A percentile compares a stretch with the other conserved stretches of the same genome.
phyloP scores from a whole-genome alignment of 2,329 filamentous ascomycete species.

The Penicillium janthinellum region DNA sequence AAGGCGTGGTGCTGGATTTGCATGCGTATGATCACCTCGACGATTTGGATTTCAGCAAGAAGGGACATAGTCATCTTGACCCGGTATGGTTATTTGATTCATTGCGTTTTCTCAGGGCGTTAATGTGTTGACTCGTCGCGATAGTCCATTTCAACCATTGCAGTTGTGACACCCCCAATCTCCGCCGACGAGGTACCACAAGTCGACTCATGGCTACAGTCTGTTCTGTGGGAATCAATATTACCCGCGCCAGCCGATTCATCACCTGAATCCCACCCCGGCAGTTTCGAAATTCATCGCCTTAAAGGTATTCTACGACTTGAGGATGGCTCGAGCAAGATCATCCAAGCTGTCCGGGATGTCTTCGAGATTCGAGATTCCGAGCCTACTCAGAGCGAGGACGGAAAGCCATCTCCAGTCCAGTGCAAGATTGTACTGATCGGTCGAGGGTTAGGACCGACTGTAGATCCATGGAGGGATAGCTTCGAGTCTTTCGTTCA shows the following conservation, averaged over 20 bases:
- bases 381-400: constrained; percentile 24
- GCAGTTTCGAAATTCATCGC: constrained; percentile 77
- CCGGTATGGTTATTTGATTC: constrained; percentile 58
- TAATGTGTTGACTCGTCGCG: constrained; percentile 5
- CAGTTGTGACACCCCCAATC: constrained; percentile 68
- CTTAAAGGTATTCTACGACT: constrained; percentile 78
- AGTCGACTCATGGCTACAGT: constrained; percentile 80
- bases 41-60: constrained; percentile 68
- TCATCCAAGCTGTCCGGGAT: constrained; percentile 89
- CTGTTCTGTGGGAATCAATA: constrained; percentile 74
- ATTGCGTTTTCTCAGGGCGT: background rate
- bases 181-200: constrained; percentile 57
- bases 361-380: constrained; percentile 86
- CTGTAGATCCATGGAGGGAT: constrained; percentile 35
- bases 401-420: constrained; percentile 21
- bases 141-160: constrained; percentile 81
- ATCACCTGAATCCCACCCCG: constrained; percentile 25
- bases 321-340: constrained; percentile 65
- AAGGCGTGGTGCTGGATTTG: constrained; percentile 84
- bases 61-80: constrained; percentile 89
- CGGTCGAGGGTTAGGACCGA: constrained; percentile 44
- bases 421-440: constrained; percentile 52
- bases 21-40: constrained; percentile 88
- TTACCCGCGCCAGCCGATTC: constrained; percentile 27
- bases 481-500: constrained; percentile 38